Evolutionary conservation across 192 early-diverging fungal genomes (phyloP), one percentile per base, ranked within the genome.

Genomic region (Entophlyctis helioformis): DNA sequence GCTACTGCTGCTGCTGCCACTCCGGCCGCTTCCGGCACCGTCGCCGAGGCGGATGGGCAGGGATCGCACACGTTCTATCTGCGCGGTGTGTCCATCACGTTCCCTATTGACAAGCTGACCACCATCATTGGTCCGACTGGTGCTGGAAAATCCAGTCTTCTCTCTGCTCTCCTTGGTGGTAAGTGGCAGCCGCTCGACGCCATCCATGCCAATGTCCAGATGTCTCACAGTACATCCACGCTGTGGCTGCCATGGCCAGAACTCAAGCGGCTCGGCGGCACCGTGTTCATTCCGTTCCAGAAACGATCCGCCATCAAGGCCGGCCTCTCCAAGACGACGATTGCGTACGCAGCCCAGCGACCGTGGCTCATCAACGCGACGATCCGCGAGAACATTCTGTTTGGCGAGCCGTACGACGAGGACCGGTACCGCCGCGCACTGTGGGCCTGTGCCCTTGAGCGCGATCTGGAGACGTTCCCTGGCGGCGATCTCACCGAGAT

Each of bases 281-380:
- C n/a, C n/a, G n/a, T n/a, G n/a, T n/a, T n/a, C n/a, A n/a, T n/a
- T n/a, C n/a, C n/a, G n/a, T n/a, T n/a, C n/a, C n/a, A n/a, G n/a
- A n/a, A n/a, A n/a, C n/a, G n/a, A n/a, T n/a, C n/a, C n/a, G n/a
- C n/a, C n/a, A n/a, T n/a, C n/a, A n/a, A n/a, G n/a, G n/a, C n/a
- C n/a, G n/a, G n/a, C n/a, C n/a, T n/a, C n/a, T 20, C 31, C 1
- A 12, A 21, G 16, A 24, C 24, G 13, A 27, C 48, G 58, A 69
- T 94, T 22, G 91, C 94, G 0, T 91, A 86, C 60, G 83, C 81
- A 3, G 72, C 91, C 13, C 85, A 85, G 49, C 74, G 74, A 23
- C 46, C 76, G 9, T 82, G 78, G 78, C 50, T 67, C 20, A 50
- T 63, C 45, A 80, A 80, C 46, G 72, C 66, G 0, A 73, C 72